phyloP scores from a whole-genome alignment of 495 filamentous ascomycete species.

The Penicillium riverlandense region DNA sequence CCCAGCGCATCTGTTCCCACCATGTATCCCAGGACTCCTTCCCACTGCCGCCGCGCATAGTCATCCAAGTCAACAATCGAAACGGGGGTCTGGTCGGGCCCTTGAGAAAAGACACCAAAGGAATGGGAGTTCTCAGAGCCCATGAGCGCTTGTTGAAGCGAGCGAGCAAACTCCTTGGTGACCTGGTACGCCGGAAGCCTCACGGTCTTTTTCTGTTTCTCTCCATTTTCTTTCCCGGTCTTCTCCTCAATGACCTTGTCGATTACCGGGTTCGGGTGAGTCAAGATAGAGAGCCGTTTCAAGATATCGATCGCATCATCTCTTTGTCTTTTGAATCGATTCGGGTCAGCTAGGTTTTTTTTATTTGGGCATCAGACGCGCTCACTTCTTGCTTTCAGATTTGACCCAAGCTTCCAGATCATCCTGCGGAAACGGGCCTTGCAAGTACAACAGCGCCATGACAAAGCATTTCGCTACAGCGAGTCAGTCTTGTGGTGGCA shows the following conservation, averaged over 20 bases:
- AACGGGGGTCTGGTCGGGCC: constrained; percentile 50
- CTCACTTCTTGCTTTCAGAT: constrained; percentile 59
- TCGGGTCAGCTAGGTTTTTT: not conserved
- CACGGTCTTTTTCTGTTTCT: too few relatives aligned
- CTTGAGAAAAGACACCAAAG: constrained; percentile 74
- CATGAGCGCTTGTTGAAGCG: constrained; percentile 75
- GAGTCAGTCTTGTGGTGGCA: constrained; percentile 14
- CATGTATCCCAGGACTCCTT: constrained; percentile 91
- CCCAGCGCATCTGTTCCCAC: constrained; percentile 61
- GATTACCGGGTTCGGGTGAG: too few relatives aligned
- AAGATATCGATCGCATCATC: constrained; percentile 78
- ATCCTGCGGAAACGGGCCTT: constrained; percentile 60
- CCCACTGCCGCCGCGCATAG: constrained; percentile 86
- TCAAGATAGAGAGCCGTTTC: constrained; percentile 72
- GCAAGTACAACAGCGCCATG: constrained; percentile 86
- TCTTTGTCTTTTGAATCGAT: constrained; percentile 47
- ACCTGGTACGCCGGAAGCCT: constrained; percentile 54
- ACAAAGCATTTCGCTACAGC: constrained; percentile 83
- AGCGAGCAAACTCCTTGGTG: constrained; percentile 64
- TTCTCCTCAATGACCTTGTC: too few relatives aligned
- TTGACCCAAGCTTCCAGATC: constrained; percentile 83
- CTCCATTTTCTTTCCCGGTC: too few relatives aligned
- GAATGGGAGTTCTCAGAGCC: constrained; percentile 79
- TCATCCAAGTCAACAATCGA: constrained; percentile 68
- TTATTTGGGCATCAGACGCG: not conserved